A percentile compares a stretch with the other conserved stretches of the same genome.
Conservation (phyloP, 331 rosid species). For the Stylosanthes scabra region DNA sequence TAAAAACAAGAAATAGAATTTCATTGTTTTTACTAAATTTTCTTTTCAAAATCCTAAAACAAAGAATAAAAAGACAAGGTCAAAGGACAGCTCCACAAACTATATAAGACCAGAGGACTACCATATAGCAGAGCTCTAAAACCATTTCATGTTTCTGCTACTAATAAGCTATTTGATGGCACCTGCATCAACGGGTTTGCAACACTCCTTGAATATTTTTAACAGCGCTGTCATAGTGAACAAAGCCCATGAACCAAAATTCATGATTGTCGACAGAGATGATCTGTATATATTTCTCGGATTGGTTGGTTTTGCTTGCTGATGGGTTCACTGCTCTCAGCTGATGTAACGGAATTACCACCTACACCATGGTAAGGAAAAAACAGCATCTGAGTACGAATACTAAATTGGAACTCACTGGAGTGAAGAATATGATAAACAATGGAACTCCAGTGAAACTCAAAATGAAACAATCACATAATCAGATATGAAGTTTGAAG, state of each 20-base stretch:
- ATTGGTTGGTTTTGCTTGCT: slow-evolving; percentile 72
- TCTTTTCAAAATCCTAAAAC: too few species aligned
- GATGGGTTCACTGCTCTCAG: slow-evolving; percentile 90
- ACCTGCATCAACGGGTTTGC: slow-evolving; percentile 58
- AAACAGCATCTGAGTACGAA: slow-evolving; percentile 21
- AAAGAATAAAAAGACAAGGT: not conserved
- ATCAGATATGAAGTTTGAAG: not conserved
- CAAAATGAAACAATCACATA: not conserved
- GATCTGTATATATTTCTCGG: slow-evolving; percentile 88
- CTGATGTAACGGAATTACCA: slow-evolving; percentile 86
- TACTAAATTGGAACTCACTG: not conserved
- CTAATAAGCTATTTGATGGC: too few species aligned
- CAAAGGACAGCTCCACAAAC: slow-evolving; percentile 31
- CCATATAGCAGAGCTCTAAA: slow-evolving; percentile 17
- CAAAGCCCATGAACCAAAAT: slow-evolving; percentile 98
- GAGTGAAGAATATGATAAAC: not conserved
- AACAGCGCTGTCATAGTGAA: slow-evolving; percentile 86
- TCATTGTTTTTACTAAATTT: too few species aligned
- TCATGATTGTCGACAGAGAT: slow-evolving; percentile 93
- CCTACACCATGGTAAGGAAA: slow-evolving; percentile 57
- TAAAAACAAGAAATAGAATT: too few species aligned
- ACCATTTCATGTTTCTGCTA: slow-evolving; percentile 36
- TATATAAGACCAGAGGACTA: slow-evolving; percentile 21
- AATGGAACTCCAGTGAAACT: not conserved
- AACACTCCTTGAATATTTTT: slow-evolving; percentile 69